Evolutionary conservation across 2,329 filamentous ascomycete genomes (phyloP).

Genomic region (Ceratocystis eucalypticola): DNA sequence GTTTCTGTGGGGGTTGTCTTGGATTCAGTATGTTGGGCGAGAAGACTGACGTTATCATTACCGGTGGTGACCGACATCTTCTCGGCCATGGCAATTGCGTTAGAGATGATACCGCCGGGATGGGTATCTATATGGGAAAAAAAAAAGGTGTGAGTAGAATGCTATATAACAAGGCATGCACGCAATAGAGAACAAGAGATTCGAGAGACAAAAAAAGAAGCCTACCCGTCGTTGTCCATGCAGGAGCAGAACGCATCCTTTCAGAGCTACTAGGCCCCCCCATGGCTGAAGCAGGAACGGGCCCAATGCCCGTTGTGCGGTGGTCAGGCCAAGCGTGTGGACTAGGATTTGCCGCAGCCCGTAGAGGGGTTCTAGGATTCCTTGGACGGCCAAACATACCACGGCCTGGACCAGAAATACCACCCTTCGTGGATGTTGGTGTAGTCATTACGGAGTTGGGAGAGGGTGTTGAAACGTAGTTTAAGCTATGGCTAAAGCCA

Average conservation of each 20-base stretch:
- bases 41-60: conserved; percentile 65
- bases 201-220: background rate
- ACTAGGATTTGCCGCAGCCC: conserved; percentile 31
- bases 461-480: background rate
- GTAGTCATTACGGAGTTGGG: background rate
- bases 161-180: conserved; percentile 18
- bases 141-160: background rate
- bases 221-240: conserved; percentile 4
- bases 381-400: conserved; percentile 63
- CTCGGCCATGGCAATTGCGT: conserved; percentile 78
- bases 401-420: conserved; percentile 72
- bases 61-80: conserved; percentile 50
- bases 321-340: conserved; percentile 14
- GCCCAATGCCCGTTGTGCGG: conserved; percentile 15
- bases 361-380: conserved; percentile 48
- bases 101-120: conserved; percentile 76
- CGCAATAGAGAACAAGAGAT: background rate
- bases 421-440: conserved; percentile 30
- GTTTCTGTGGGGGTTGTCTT: conserved; percentile 57
- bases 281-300: conserved; percentile 15
- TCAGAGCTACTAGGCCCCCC: conserved; percentile 33
- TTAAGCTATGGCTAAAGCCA: background rate
- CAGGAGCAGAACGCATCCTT: conserved; percentile 22
- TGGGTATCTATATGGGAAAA: conserved; percentile 21
- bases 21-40: conserved; percentile 53